A percentile compares a stretch with the other conserved stretches of the same genome.
Conservation (phyloP, 371 early-diverging fungal species). For the Mitosporidium daphniae region DNA sequence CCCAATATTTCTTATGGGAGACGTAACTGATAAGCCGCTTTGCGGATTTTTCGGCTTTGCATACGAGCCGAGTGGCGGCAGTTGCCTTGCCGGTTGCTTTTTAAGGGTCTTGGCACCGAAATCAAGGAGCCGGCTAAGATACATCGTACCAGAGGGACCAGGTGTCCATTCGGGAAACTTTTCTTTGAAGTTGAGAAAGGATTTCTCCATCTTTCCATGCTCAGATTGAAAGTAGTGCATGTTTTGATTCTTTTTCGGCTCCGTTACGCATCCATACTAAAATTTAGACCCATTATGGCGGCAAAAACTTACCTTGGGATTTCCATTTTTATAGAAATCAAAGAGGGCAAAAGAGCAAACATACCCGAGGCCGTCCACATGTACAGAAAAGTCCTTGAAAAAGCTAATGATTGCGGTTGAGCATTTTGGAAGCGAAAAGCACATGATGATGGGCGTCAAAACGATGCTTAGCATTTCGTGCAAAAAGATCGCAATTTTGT, state of each 20-base stretch:
- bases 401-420: conserved; percentile 44
- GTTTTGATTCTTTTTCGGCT: background rate
- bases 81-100: too few species aligned
- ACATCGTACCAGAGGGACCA: too few species aligned
- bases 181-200: conserved; percentile 63
- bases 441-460: conserved; percentile 43
- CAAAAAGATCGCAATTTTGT: conserved; percentile 28
- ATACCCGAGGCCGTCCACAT: conserved; percentile 48
- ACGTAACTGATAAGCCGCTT: too few species aligned
- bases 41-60: too few species aligned
- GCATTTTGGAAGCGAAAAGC: conserved; percentile 29
- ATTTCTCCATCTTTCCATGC: conserved; percentile 77
- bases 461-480: conserved; percentile 41
- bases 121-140: too few species aligned
- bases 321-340: conserved; percentile 21
- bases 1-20: too few species aligned
- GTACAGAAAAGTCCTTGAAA: conserved; percentile 55
- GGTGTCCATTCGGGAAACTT: too few species aligned
- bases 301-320: conserved; percentile 15
- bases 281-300: conserved; percentile 1
- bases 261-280: background rate
- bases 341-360: conserved; percentile 74
- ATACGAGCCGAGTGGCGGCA: too few species aligned
- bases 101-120: too few species aligned
- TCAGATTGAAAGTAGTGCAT: conserved; percentile 12